Base-by-base conservation (phyloP, 306 rosid species). In the Cucurbita moschata region DNA sequence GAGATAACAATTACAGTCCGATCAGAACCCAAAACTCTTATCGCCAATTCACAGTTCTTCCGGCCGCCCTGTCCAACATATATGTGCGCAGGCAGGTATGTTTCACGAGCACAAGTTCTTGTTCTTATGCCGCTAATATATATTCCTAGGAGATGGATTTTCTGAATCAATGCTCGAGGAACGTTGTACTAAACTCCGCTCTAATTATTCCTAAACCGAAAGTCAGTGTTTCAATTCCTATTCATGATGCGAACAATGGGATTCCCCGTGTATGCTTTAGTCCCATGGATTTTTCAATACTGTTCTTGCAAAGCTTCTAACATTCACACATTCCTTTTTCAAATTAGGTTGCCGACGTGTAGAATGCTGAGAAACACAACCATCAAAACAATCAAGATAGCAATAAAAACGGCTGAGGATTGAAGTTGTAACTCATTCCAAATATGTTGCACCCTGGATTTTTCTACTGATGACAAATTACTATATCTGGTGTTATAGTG, bases 291-390 rank as follows among this genome's bases (percentile, higher is more conserved):
- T 37, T 65, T 61, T 57, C 21, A 52, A 8, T 70, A 70, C 74
- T 30, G 60, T 51, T 57, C 19, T 70, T 38, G 6, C 4, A 13
- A 6, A 11, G 7, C 50, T 58, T 58, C 26, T 35, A 10, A 43
- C 38, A 10, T 3, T 44, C 53, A 60, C 54, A 16, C 3, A 37
- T 54, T 50, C 30, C 53, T 35, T 19, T 42, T 76, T 61, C 39
- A 40, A 78, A 76, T 79, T 80, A 91, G 99, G 90, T 95, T 66
- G 97, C 97, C 76, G 96, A 95, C 37, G 81, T 95, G 99, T 95
- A 86, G 73, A 71, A 71, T 54, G 91, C 95, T 67, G 96, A 94
- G 82, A 87, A 87, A 16, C 89, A 77, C 84, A 90, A 75, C 77
- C 88, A 74, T 5, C 72, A 70, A 0, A 87, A 84, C 79, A 84